Conservation (phyloP, 495 filamentous ascomycete genomes). For the Parmelia sp. region DNA sequence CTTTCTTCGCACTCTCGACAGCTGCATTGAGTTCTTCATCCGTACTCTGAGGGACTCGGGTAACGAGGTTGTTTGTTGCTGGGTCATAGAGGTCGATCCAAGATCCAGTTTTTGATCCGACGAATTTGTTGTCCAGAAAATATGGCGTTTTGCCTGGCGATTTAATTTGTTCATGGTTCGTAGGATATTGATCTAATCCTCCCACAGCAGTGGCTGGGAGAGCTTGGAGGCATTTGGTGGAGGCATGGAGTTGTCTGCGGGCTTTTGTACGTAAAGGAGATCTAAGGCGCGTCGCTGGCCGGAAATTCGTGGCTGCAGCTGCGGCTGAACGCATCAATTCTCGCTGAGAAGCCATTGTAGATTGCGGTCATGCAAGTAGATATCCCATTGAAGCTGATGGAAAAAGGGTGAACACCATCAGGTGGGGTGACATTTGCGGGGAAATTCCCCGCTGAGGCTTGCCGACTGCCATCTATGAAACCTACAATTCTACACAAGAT, state of each 20-base stretch:
- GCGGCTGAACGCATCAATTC: neutral
- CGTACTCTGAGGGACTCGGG: slow-evolving; percentile 93
- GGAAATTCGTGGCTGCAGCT: neutral
- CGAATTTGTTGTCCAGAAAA: slow-evolving; percentile 89
- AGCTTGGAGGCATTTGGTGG: slow-evolving; percentile 14
- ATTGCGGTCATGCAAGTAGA: neutral
- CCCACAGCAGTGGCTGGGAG: slow-evolving; percentile 48
- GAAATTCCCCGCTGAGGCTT: neutral
- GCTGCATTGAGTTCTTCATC: slow-evolving; percentile 83
- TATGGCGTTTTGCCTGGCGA: slow-evolving; percentile 74
- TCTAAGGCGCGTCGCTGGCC: neutral
- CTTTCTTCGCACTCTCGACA: slow-evolving; percentile 79
- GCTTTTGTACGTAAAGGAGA: neutral
- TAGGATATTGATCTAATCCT: slow-evolving; percentile 65
- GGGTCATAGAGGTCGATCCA: slow-evolving; percentile 95
- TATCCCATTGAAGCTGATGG: neutral
- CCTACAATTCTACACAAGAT: neutral
- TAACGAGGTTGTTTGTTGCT: slow-evolving; percentile 96
- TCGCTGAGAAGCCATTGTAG: neutral
- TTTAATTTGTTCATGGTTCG: slow-evolving; percentile 71
- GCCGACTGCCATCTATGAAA: neutral
- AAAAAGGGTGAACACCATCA: too few species aligned
- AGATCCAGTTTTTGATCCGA: slow-evolving; percentile 61
- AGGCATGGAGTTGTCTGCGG: slow-evolving; percentile 11
- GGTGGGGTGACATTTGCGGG: neutral